Evolutionary conservation across 2,329 filamentous ascomycete species (phyloP).

Genomic region (Alternaria tenuissima): DNA sequence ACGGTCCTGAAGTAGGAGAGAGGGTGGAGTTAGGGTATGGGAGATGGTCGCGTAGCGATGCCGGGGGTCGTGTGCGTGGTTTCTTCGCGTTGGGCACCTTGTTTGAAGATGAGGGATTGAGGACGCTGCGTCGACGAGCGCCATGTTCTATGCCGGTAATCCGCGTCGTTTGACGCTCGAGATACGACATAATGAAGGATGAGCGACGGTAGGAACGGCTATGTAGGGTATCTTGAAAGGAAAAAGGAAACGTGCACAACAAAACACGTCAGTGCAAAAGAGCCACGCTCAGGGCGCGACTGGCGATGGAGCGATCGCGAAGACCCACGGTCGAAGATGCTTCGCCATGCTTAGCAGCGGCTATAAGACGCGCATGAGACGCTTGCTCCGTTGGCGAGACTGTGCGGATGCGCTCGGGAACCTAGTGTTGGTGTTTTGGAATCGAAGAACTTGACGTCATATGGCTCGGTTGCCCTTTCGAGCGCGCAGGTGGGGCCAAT

Average conservation of each 20-base stretch:
- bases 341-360: slow-evolving; percentile 22
- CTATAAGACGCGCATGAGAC: background rate
- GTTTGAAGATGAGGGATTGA: slow-evolving; percentile 28
- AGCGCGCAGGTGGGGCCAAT: slow-evolving; percentile 1
- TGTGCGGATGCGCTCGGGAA: slow-evolving; percentile 12
- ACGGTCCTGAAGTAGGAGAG: slow-evolving; percentile 62
- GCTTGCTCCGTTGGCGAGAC: slow-evolving; percentile 2
- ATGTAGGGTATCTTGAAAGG: slow-evolving; percentile 7
- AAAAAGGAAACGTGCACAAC: slow-evolving; percentile 8
- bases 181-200: slow-evolving; percentile 32
- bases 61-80: slow-evolving; percentile 58
- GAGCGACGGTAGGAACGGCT: background rate
- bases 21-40: slow-evolving; percentile 56
- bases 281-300: slow-evolving; percentile 3
- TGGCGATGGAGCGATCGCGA: background rate
- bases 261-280: background rate
- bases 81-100: slow-evolving; percentile 55
- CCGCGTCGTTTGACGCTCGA: slow-evolving; percentile 39
- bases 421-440: slow-evolving; percentile 11
- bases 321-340: slow-evolving; percentile 3
- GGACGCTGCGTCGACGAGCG: slow-evolving; percentile 28
- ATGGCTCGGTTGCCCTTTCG: background rate
- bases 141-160: slow-evolving; percentile 35
- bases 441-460: slow-evolving; percentile 16
- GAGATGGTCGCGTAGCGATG: slow-evolving; percentile 58